Evolutionary conservation across 306 rosid species (phyloP).

Genomic region (Myrica gale): DNA sequence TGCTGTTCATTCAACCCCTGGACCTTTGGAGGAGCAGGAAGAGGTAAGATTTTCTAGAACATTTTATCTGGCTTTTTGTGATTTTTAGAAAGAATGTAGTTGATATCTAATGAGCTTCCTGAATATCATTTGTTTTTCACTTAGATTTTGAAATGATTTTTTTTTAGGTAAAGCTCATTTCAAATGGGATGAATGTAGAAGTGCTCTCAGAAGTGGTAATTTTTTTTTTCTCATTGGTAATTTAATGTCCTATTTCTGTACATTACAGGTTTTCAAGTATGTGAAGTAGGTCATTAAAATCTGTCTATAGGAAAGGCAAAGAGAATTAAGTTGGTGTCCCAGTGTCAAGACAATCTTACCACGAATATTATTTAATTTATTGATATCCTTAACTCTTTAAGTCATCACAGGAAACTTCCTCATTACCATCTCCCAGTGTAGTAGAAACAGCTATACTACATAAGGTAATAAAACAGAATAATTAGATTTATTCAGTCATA

Average conservation of each 20-base stretch:
- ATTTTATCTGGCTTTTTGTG: slow-evolving; percentile 1
- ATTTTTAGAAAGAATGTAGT: slow-evolving; percentile 14
- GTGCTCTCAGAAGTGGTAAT: slow-evolving; percentile 27
- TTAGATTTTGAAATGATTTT: background rate
- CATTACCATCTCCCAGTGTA: background rate
- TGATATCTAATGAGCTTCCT: background rate
- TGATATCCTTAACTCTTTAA: background rate
- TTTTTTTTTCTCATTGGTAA: slow-evolving; percentile 18
- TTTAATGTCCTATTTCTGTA: background rate
- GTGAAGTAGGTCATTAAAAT: slow-evolving; percentile 13
- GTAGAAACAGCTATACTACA: slow-evolving; percentile 9
- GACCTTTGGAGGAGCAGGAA: slow-evolving; percentile 23
- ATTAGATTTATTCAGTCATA: background rate
- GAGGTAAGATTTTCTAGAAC: slow-evolving; percentile 16
- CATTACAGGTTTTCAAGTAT: background rate
- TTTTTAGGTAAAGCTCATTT: slow-evolving; percentile 32
- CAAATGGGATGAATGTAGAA: slow-evolving; percentile 23
- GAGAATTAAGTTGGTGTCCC: background rate
- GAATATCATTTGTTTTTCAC: background rate
- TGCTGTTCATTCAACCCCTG: slow-evolving; percentile 8
- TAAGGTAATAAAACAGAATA: slow-evolving; percentile 2
- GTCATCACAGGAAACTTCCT: background rate
- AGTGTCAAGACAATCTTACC: slow-evolving; percentile 10
- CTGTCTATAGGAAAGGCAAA: slow-evolving; percentile 34
- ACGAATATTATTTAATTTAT: background rate